A percentile compares a stretch with the other conserved stretches of the same genome.
phyloP scores from a whole-genome alignment of 257 asterid species.

The Plectranthus barbatus region DNA sequence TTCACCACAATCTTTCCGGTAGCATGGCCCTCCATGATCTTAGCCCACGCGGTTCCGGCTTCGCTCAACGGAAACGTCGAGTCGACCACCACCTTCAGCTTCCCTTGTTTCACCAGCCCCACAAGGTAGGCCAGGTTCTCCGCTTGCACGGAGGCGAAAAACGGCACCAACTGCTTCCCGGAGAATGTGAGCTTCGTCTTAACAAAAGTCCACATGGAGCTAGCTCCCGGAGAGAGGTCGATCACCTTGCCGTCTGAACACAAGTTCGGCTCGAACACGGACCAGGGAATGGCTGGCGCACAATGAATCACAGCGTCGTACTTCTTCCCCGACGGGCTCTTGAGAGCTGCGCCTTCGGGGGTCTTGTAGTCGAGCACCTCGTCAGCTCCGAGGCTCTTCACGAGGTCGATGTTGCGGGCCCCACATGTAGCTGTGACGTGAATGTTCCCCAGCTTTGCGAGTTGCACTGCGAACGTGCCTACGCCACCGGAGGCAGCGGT shows the following conservation, averaged over 20 bases:
- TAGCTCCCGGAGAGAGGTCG: conserved; percentile 47
- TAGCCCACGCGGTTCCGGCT: conserved; percentile 59
- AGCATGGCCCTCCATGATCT: conserved; percentile 55
- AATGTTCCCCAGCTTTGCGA: conserved; percentile 57
- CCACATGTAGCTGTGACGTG: conserved; percentile 71
- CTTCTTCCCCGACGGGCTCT: too few species aligned
- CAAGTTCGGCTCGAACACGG: conserved; percentile 44
- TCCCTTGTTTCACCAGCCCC: conserved; percentile 49
- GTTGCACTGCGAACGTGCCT: conserved; percentile 60
- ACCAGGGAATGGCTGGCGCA: conserved; percentile 44
- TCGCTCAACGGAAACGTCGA: conserved; percentile 42
- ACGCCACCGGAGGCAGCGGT: too few species aligned
- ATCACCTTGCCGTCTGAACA: conserved; percentile 41
- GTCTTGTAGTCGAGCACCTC: too few species aligned
- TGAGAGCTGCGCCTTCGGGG: too few species aligned
- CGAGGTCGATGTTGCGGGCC: too few species aligned
- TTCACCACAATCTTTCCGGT: conserved; percentile 49
- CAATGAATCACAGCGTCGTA: conserved; percentile 59
- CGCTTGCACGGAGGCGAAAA: conserved; percentile 29
- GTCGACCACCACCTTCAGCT: conserved; percentile 38
- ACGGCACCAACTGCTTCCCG: conserved; percentile 42
- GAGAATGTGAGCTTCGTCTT: conserved; percentile 44
- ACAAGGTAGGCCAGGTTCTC: conserved; percentile 35
- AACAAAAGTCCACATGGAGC: conserved; percentile 46
- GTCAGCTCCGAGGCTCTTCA: too few species aligned